Base-by-base conservation (phyloP, 2,329 filamentous ascomycete genomes). In the Ustilaginoidea virens region DNA sequence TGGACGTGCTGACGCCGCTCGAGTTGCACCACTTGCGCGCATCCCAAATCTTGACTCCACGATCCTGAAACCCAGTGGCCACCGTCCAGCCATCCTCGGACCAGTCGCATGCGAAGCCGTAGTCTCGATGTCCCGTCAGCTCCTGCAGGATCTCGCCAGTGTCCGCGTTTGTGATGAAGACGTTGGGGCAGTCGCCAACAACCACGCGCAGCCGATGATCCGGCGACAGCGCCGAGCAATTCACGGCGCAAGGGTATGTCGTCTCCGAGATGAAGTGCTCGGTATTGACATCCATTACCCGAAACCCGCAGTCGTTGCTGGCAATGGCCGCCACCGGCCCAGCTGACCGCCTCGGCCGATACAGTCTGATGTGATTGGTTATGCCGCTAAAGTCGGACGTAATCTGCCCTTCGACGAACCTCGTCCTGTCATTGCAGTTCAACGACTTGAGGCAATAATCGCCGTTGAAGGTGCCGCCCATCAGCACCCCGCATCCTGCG, bases 31-130 rank as follows among this genome's bases (percentile, higher is more conserved):
- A 81, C 30, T 67, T 71, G 7, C 80, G 66, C 6, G 79, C 75
- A 46, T 87, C 80, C 73, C 77, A 86, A 27, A 87, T 70, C 37
- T 74, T 71, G 39, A 86, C 63, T 17, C 63, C 66, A 46, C 66
- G 75, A 48, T 87, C 80, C 49, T 87, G 80, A 36, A 76, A 77
- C 14, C 74, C 80, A 0, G 80, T 86, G 9, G 80, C 80, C 13
- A 86, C 65, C 9, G 74, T 76, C 55, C 74, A 73, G 18, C 79
- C 80, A 45, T 86, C 75, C 30, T 78, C 72, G 12, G 79, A 75
- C 80, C 80, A 87, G 39, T 77, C 80, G 42, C 77, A 83, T 2
- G 80, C 72, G 42, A 86, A 87, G 2, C 73, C 77, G 39, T 66
- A 79, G 43, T 85, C 79, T 10, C 59, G 60, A 43, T 83, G 78